Conservation (phyloP, 352 stramenopile species). For the Elongisporangium anandrum region DNA sequence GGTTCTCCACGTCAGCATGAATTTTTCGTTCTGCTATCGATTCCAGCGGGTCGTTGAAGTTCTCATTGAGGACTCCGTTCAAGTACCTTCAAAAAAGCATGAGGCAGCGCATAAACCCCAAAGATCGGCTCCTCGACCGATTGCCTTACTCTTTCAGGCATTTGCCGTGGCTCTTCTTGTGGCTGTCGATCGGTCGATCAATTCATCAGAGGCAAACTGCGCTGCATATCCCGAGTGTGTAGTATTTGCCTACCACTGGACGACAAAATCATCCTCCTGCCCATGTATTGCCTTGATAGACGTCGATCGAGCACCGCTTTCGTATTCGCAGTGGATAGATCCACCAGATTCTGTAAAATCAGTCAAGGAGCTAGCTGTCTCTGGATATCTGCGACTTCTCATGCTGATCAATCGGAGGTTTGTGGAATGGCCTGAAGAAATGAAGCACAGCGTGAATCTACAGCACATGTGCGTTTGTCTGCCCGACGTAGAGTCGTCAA, state of each 20-base stretch:
- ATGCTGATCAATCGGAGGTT: conserved; percentile 33
- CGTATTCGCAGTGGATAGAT: conserved; percentile 28
- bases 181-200: conserved; percentile 7
- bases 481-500: too few species aligned
- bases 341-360: conserved; percentile 15
- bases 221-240: conserved; percentile 19
- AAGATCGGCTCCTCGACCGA: conserved; percentile 1
- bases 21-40: conserved; percentile 22
- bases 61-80: background rate
- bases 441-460: conserved; percentile 24
- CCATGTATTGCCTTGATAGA: conserved; percentile 28
- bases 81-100: background rate
- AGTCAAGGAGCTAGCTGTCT: conserved; percentile 15
- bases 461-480: conserved; percentile 29
- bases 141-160: conserved; percentile 7
- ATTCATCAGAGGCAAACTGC: conserved; percentile 9
- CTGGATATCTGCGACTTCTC: conserved; percentile 23
- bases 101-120: background rate
- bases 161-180: conserved; percentile 11
- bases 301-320: conserved; percentile 12
- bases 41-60: conserved; percentile 18
- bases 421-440: conserved; percentile 14
- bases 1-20: conserved; percentile 19
- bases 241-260: conserved; percentile 17
- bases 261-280: conserved; percentile 8